Conservation (phyloP, 805 yeast genomes). For the Tetrapisispora iriomotensis region DNA sequence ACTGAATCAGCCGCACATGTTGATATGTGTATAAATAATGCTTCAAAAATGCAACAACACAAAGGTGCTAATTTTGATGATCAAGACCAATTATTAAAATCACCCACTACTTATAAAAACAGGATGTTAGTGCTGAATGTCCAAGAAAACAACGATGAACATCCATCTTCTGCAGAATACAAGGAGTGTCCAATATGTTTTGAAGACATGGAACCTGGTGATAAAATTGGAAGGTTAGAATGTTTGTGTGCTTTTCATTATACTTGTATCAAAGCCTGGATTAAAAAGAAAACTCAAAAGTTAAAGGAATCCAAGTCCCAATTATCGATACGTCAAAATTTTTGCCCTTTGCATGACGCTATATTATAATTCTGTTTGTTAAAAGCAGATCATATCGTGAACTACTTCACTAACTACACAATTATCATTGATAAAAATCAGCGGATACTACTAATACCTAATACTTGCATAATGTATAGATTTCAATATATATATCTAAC, state of each 20-base stretch:
- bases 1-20: slow-evolving; percentile 53
- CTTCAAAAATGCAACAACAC: slow-evolving; percentile 40
- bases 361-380: too few relatives aligned
- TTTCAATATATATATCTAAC: too few relatives aligned
- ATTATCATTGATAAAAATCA: too few relatives aligned
- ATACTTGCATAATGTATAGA: too few relatives aligned
- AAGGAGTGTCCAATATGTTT: slow-evolving; percentile 91
- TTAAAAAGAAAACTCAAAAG: slow-evolving; percentile 60
- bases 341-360: slow-evolving; percentile 41
- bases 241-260: slow-evolving; percentile 93
- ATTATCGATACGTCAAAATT: slow-evolving; percentile 28
- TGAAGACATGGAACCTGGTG: slow-evolving; percentile 79
- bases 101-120: slow-evolving; percentile 31
- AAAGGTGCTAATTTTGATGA: slow-evolving; percentile 36
- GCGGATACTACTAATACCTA: too few relatives aligned
- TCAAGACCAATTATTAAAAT: slow-evolving; percentile 24
- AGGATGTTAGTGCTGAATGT: slow-evolving; percentile 74
- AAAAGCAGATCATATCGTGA: too few relatives aligned
- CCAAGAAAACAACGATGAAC: slow-evolving; percentile 13
- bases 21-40: slow-evolving; percentile 49
- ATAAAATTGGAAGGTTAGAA: slow-evolving; percentile 83
- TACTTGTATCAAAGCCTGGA: slow-evolving; percentile 86
- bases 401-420: too few relatives aligned
- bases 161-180: slow-evolving; percentile 31
- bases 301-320: slow-evolving; percentile 23